Base-by-base conservation (phyloP, 495 filamentous ascomycete genomes). In the Aspergillus panamensis region DNA sequence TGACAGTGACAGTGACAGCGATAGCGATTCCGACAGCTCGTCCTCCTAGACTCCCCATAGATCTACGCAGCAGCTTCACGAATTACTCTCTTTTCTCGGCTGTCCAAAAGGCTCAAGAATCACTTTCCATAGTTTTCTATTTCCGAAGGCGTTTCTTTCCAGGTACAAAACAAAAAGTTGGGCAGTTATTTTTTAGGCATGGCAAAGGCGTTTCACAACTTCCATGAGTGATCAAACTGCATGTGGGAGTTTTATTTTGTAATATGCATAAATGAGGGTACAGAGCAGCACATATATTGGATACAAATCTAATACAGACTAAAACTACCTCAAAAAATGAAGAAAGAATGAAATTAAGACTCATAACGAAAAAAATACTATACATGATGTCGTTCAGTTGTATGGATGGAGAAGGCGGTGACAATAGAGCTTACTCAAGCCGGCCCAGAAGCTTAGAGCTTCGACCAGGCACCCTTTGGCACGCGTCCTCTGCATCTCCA, bases 391-490 rank as follows among this genome's bases (percentile, higher is more conserved):
- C 16, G 9, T 10, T 45, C 16, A 16, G n/a, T 19, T 20, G 42
- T 45, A 53, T 45, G n/a, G 21, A 48, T 48, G 30, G 29, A 48
- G 59, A 66, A 63, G 64, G 61, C 61, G 64, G 64, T 66, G 61
- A 66, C 60, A 44, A 35, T 20, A 62, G 56, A 65, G 61, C 65
- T 65, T 61, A 63, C 59, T 62, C 65, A 64, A 63, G 53, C 30
- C 55, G 43, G 51, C 51, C 60, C 64, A 58, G 56, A 73, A 74
- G 70, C 73, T 76, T 64, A 53, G 63, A 75, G 72, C 73, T 77
- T 59, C 71, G 64, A 61, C 68, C 67, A 78, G 75, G 73, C 75
- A 74, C 65, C 68, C 70, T 68, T 64, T 66, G 63, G 68, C 69
- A 72, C 75, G 71, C 75, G 73, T 76, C 72, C 63, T 69, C 68